Percentiles rank a stretch among this genome's conserved stretches.
Conservation (phyloP, 2,329 filamentous ascomycete species). For the Tetracladium maxilliforme region DNA sequence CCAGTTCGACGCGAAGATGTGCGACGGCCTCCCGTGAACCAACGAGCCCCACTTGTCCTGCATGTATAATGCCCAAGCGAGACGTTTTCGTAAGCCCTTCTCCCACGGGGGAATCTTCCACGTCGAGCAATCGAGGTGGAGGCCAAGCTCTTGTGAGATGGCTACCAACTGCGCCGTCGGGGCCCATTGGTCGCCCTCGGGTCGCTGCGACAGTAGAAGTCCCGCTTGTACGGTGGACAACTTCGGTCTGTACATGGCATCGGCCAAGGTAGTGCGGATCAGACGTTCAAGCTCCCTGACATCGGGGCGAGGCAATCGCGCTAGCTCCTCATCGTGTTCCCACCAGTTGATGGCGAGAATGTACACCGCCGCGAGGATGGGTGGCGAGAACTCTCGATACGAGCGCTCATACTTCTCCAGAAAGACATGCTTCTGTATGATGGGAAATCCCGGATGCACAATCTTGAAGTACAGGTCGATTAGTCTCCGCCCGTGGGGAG, state of each 20-base stretch:
- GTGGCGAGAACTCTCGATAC: conserved; percentile 60
- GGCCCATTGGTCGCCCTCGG: conserved; percentile 68
- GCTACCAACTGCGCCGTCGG: conserved; percentile 79
- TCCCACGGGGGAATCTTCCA: conserved; percentile 90
- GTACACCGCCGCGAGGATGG: conserved; percentile 68
- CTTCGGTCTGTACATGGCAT: conserved; percentile 71
- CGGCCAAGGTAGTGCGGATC: conserved; percentile 55
- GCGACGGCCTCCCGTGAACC: conserved; percentile 73
- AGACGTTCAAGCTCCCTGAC: conserved; percentile 59
- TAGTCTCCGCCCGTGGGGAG: conserved; percentile 60
- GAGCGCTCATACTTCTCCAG: conserved; percentile 63
- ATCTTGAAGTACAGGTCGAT: conserved; percentile 72
- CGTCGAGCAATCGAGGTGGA: conserved; percentile 73
- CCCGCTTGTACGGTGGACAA: conserved; percentile 69
- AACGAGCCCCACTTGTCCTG: conserved; percentile 88
- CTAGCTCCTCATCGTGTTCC: conserved; percentile 56
- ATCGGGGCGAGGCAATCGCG: conserved; percentile 52
- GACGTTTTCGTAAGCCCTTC: conserved; percentile 65
- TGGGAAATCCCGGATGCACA: conserved; percentile 69
- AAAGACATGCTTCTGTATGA: conserved; percentile 70
- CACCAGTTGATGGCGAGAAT: conserved; percentile 82
- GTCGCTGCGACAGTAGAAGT: conserved; percentile 57
- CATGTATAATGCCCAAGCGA: conserved; percentile 88
- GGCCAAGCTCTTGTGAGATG: conserved; percentile 71
- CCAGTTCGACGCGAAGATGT: conserved; percentile 58